phyloP scores from a whole-genome alignment of 495 filamentous ascomycete species.

The Aspergillus diversus region DNA sequence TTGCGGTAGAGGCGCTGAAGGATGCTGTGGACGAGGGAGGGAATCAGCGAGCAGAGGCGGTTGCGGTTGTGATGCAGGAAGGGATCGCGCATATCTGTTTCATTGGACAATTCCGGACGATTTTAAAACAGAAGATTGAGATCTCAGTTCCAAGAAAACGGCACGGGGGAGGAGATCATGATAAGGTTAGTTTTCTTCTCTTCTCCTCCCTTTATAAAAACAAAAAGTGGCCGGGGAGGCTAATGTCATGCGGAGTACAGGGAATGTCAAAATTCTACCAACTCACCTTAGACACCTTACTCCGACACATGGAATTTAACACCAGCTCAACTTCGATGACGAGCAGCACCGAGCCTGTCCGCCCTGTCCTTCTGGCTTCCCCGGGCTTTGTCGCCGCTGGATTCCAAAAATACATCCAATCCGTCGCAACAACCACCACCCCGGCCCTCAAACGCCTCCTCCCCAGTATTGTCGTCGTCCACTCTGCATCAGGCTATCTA shows the following conservation, averaged over 20 bases:
- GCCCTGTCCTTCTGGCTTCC: conserved; percentile 83
- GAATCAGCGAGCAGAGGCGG: conserved; percentile 69
- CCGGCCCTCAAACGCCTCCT: conserved; percentile 67
- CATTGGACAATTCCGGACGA: conserved; percentile 87
- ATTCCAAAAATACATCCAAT: conserved; percentile 80
- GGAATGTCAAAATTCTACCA: conserved; percentile 81
- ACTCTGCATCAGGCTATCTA: conserved; percentile 81
- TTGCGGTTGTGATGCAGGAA: conserved; percentile 93
- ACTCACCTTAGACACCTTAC: conserved; percentile 72
- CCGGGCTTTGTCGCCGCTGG: conserved; percentile 83
- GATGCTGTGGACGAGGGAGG: conserved; percentile 79
- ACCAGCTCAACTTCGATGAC: conserved; percentile 44
- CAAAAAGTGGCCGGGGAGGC: not conserved
- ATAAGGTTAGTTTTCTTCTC: conserved; percentile 51
- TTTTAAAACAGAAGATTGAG: conserved; percentile 87
- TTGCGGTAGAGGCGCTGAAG: conserved; percentile 75
- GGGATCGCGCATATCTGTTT: conserved; percentile 91
- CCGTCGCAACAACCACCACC: conserved; percentile 59
- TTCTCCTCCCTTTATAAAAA: not conserved
- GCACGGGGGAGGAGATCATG: conserved; percentile 61
- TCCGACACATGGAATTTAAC: conserved; percentile 77
- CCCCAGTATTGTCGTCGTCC: conserved; percentile 74
- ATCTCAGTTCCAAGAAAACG: conserved; percentile 81
- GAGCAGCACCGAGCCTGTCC: conserved; percentile 42
- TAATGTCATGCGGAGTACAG: conserved; percentile 36